Base-by-base conservation (phyloP, 2,329 filamentous ascomycete species). In the Nothophoma quercina region DNA sequence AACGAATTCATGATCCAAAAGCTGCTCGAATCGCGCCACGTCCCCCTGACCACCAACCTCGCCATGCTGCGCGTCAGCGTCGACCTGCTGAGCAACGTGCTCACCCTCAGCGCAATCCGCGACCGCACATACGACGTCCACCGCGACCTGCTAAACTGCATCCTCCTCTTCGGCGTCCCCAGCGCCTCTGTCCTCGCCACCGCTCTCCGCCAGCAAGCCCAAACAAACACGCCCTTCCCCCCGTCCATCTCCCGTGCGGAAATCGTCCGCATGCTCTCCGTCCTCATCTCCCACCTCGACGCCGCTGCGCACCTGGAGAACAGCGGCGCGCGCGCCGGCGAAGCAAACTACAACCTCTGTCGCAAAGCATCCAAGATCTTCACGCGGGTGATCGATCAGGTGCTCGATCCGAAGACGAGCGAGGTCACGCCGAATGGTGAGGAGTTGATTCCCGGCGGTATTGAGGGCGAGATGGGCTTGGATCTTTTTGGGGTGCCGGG, bases 211-310 rank as follows among this genome's bases (percentile, higher is more conserved):
- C 64, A 69, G 44, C 69, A 71, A 42, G 59, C 65, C 1, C 50
- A 36, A 40, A 73, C 54, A 10, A 58, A 23, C 32, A 58, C 64
- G 15, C 60, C 67, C 5, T 71, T 77, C 22, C 70, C 72, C 0
- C 60, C 63, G 6, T 62, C 58, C 1, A 68, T 74, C 2, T 73
- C 72, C 0, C 62, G 73, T 15, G 57, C 68, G 1, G 70, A 72
- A 9, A 69, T 75, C 3, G 72, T 78, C 29, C 74, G 76, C 5
- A 72, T 71, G 58, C 51, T 78, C 0, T 71, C 68, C 25, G 75
- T 78, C 0, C 68, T 78, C 13, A 75, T 76, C 13, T 67, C 65
- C 2, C 72, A 77, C 41, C 63, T 78, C 1, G 75, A 77, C 23
- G 60, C 67, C 4, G 63, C 67, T 1, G 59, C 62, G 2, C 61